phyloP scores from a whole-genome alignment of 2,329 filamentous ascomycete species.

The Trichoderma simmonsii region DNA sequence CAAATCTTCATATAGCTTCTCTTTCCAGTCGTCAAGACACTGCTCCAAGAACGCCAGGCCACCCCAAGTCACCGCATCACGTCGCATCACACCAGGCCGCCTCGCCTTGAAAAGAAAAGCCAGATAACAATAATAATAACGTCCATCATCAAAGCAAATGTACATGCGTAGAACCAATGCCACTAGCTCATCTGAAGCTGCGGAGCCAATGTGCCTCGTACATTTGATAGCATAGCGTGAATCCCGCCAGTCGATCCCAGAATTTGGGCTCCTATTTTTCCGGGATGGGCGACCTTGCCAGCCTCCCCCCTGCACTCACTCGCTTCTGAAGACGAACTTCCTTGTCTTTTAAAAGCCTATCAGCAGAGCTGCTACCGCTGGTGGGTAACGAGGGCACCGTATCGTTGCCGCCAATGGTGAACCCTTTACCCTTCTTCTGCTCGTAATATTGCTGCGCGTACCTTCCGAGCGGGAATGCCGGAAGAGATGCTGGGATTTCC shows the following conservation, averaged over 20 bases:
- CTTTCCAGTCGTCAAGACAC: constrained; percentile 12
- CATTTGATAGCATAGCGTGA: constrained; percentile 37
- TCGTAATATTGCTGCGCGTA: constrained; percentile 83
- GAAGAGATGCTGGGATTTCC: constrained; percentile 71
- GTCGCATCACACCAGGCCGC: neutral
- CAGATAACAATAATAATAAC: neutral
- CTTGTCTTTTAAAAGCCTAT: constrained; percentile 58
- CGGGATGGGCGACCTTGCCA: constrained; percentile 63
- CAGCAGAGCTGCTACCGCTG: constrained; percentile 39
- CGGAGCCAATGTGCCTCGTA: constrained; percentile 30
- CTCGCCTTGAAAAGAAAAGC: constrained; percentile 9
- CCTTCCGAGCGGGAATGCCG: constrained; percentile 78
- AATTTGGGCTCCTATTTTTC: constrained; percentile 52
- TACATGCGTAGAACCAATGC: constrained; percentile 15
- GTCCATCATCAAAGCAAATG: constrained; percentile 18
- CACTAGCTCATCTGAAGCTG: constrained; percentile 23
- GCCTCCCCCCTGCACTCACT: constrained; percentile 71
- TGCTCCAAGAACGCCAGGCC: constrained; percentile 18
- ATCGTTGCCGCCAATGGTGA: constrained; percentile 52
- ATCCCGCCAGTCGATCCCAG: constrained; percentile 39
- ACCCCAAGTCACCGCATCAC: constrained; percentile 9
- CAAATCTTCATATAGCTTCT: neutral
- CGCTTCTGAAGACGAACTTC: constrained; percentile 73
- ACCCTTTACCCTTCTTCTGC: constrained; percentile 59
- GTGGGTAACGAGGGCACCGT: constrained; percentile 59